Percentiles rank a stretch among this genome's conserved stretches.
phyloP scores from a whole-genome alignment of 2,329 filamentous ascomycete species.

The Clonostachys rosea region DNA sequence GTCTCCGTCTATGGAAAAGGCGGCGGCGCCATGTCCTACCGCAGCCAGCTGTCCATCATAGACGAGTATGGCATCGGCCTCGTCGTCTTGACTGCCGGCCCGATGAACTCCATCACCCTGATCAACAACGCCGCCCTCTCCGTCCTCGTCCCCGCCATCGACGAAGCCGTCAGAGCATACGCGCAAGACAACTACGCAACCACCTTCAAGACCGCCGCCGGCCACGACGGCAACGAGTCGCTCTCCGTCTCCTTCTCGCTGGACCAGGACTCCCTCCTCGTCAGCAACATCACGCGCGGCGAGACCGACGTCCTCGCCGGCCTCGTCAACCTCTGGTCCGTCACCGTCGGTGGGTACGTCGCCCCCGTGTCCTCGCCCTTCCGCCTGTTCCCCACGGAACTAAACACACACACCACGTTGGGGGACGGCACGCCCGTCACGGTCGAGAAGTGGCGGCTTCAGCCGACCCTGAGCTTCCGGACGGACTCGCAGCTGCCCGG shows the following conservation, averaged over 20 bases:
- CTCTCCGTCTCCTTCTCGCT: slow-evolving; percentile 11
- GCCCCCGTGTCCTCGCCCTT: slow-evolving; percentile 8
- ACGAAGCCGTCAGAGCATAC: slow-evolving; percentile 17
- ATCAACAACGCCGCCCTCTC: slow-evolving; percentile 19
- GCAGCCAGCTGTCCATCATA: slow-evolving; percentile 23
- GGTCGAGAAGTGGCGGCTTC: slow-evolving; percentile 18
- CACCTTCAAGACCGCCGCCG: neutral
- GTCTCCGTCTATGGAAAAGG: slow-evolving; percentile 25
- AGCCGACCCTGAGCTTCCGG: slow-evolving; percentile 10
- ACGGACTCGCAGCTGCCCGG: slow-evolving; percentile 19
- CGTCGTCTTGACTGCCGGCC: slow-evolving; percentile 21
- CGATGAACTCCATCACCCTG: slow-evolving; percentile 14
- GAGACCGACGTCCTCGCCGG: slow-evolving; percentile 10
- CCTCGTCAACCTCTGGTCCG: slow-evolving; percentile 11
- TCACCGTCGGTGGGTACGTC: slow-evolving; percentile 13
- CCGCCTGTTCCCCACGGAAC: slow-evolving; percentile 16
- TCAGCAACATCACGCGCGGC: slow-evolving; percentile 13
- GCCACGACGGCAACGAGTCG: neutral
- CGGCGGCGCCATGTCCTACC: slow-evolving; percentile 24
- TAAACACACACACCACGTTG: slow-evolving; percentile 5
- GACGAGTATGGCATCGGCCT: slow-evolving; percentile 26
- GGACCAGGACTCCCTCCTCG: slow-evolving; percentile 14
- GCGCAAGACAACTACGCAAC: slow-evolving; percentile 8
- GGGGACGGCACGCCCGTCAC: slow-evolving; percentile 3
- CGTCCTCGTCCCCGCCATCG: slow-evolving; percentile 16